A percentile compares a stretch with the other conserved stretches of the same genome.
phyloP scores from a whole-genome alignment of 2,329 filamentous ascomycete species.

The Kalaharituber pfeilii region DNA sequence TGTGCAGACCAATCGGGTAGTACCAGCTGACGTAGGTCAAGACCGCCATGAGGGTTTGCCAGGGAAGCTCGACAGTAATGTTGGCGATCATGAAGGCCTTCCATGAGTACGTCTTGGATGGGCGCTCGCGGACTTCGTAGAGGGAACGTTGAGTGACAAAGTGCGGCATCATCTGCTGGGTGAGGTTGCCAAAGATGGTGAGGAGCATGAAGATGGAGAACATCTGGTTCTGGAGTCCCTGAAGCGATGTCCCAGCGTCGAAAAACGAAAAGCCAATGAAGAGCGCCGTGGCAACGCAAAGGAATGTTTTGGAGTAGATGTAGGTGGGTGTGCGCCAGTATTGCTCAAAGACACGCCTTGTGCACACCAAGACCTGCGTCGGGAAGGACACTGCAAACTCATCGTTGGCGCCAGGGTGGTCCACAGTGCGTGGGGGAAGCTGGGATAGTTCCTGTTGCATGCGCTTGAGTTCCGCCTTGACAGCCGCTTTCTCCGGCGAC shows the following conservation, averaged over 20 bases:
- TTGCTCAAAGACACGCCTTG: conserved; percentile 50
- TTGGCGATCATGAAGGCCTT: conserved; percentile 69
- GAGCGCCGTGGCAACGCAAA: conserved; percentile 47
- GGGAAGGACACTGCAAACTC: conserved; percentile 68
- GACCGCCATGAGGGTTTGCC: conserved; percentile 60
- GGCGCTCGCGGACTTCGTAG: conserved; percentile 68
- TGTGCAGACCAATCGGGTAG: conserved; percentile 63
- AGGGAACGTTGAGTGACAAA: conserved; percentile 65
- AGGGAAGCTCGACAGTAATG: conserved; percentile 70
- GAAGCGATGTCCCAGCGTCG: conserved; percentile 50
- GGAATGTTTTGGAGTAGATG: conserved; percentile 63
- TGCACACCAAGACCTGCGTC: conserved; percentile 64
- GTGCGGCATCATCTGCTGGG: conserved; percentile 73
- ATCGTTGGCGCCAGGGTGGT: conserved; percentile 22
- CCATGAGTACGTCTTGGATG: conserved; percentile 73
- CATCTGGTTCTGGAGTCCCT: conserved; percentile 72
- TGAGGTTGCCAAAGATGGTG: conserved; percentile 65
- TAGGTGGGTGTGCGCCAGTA: conserved; percentile 77
- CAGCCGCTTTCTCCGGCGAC: conserved; percentile 31
- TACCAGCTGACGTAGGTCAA: conserved; percentile 71
- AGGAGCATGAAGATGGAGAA: conserved; percentile 69
- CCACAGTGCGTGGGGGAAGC: conserved; percentile 1
- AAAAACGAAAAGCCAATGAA: conserved; percentile 75
- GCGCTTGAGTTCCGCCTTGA: conserved; percentile 32
- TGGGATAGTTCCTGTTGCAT: conserved; percentile 27